Base-by-base conservation (phyloP, 1,284 basidiomycete genomes). In the Puccinia brachypodii region DNA sequence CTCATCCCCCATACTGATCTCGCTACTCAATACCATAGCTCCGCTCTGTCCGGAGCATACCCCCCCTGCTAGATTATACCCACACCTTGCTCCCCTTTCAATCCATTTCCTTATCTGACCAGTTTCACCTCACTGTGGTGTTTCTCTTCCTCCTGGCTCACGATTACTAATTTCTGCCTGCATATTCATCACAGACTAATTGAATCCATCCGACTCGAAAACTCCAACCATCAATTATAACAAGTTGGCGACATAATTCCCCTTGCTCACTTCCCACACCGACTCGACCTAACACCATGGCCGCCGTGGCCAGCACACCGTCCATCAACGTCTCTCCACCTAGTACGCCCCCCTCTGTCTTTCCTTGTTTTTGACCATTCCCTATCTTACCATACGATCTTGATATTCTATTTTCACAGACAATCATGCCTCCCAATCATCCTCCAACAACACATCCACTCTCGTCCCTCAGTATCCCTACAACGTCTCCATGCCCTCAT, bases 401-500 rank as follows among this genome's bases (percentile, higher is more conserved):
- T 11, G 60, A 50, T 40, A 38, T 31, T 50, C 62, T 56, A 16
- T 28, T 25, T 33, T n/a, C n/a, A n/a, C n/a, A 66, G 42, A 22
- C 40, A 31, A 53, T 72, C 47, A 40, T 40, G 64, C 72, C 44
- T 16, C 44, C 33, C 64, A 60, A 9, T 66, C 72, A 50, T 73
- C 58, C 19, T 28, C 69, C 4, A 58, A n/a, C 31, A 44, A 58
- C 28, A 33, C 44, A 0, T 74, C 40, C 36, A 81, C 36, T 38
- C 83, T 86, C 81, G 84, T 85, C 7, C 85, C 85, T 42, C 84
- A 84, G 31, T 86, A 86, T 76, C 85, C 85, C 0, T 86, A 86
- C 83, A 86, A 86, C 68, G 85, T 85, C 73, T 84, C 85, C 19
- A 85, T 85, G 84, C 78, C 83, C 3, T 84, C 85, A 22, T 83